Percentiles rank a stretch among this genome's conserved stretches.
These are phyloP conservation scores for Pyrenula massariospora DNA, from an alignment of 495 filamentous ascomycete species.

Conservation along the genomic window DNA sequence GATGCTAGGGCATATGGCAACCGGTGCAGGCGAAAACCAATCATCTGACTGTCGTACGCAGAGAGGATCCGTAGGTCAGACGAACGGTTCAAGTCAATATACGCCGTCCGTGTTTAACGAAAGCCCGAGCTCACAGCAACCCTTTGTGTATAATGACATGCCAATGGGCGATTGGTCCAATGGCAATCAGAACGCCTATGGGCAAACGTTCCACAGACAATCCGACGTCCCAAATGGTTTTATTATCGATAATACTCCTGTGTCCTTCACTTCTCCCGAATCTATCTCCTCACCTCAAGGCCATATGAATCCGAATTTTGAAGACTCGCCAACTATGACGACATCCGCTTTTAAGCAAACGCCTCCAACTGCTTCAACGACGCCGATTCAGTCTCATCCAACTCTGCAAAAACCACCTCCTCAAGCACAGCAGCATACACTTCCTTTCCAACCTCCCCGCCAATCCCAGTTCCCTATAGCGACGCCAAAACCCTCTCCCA, in stretches of 20 bases:
- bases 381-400: conserved; percentile 11
- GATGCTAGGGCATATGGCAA: conserved; percentile 90
- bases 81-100: conserved; percentile 35
- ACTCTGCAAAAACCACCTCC: conserved; percentile 30
- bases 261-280: conserved; percentile 50
- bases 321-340: conserved; percentile 7
- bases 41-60: conserved; percentile 50
- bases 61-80: conserved; percentile 29
- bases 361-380: conserved; percentile 7
- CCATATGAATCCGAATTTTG: conserved; percentile 5
- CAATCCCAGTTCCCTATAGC: conserved; percentile 27
- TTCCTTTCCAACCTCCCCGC: conserved; percentile 28
- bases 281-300: conserved; percentile 38
- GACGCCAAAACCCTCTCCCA: conserved; percentile 9
- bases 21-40: conserved; percentile 67
- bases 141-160: conserved; percentile 37
- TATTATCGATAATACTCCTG: conserved; percentile 57
- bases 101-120: conserved; percentile 26
- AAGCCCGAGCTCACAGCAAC: conserved; percentile 30
- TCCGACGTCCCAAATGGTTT: conserved; percentile 51
- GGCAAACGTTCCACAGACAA: conserved; percentile 7
- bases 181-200: conserved; percentile 13
- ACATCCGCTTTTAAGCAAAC: conserved; percentile 13
- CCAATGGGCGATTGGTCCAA: conserved; percentile 34
- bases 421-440: conserved; percentile 35